Percentiles rank a stretch among this genome's conserved stretches.
Conservation (phyloP, 352 stramenopile genomes). For the Labyrinthula sp. region DNA sequence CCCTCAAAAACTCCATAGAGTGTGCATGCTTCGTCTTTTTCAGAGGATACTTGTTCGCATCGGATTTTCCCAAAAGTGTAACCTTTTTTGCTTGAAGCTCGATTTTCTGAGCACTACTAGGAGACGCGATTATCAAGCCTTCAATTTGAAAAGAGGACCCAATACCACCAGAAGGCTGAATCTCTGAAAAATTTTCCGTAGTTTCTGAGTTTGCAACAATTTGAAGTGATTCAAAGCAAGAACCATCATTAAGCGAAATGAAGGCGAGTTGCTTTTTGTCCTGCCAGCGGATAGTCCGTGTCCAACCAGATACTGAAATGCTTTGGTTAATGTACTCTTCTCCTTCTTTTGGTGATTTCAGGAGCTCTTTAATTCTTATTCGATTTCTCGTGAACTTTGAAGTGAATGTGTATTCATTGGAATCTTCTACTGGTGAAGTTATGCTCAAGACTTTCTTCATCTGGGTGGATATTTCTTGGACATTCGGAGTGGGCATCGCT, state of each 20-base stretch:
- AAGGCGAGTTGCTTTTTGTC: slow-evolving; percentile 69
- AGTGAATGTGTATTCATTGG: too few relatives aligned
- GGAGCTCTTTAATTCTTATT: too few relatives aligned
- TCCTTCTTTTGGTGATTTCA: too few relatives aligned
- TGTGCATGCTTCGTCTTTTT: slow-evolving; percentile 22
- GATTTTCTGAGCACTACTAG: slow-evolving; percentile 64
- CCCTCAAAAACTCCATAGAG: slow-evolving; percentile 73
- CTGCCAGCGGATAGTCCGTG: slow-evolving; percentile 62
- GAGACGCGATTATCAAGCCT: slow-evolving; percentile 56
- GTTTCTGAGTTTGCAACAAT: slow-evolving; percentile 34
- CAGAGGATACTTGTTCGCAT: slow-evolving; percentile 64
- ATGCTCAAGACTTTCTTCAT: too few relatives aligned
- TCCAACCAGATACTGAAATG: slow-evolving; percentile 74
- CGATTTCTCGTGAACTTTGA: too few relatives aligned
- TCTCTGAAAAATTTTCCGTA: slow-evolving; percentile 51
- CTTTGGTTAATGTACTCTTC: slow-evolving; percentile 56
- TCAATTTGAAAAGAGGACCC: slow-evolving; percentile 40
- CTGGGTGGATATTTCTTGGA: too few relatives aligned
- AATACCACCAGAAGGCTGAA: slow-evolving; percentile 52
- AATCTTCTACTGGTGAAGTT: too few relatives aligned
- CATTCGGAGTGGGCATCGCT: too few relatives aligned
- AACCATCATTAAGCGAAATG: slow-evolving; percentile 80
- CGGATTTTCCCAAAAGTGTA: slow-evolving; percentile 55
- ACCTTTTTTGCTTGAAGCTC: slow-evolving; percentile 66
- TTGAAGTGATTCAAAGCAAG: slow-evolving; percentile 57